Percentiles rank a stretch among this genome's conserved stretches.
Evolutionary conservation across 1,139 yeast species (phyloP).

Genomic region (Magnusiomyces suaveolens): DNA sequence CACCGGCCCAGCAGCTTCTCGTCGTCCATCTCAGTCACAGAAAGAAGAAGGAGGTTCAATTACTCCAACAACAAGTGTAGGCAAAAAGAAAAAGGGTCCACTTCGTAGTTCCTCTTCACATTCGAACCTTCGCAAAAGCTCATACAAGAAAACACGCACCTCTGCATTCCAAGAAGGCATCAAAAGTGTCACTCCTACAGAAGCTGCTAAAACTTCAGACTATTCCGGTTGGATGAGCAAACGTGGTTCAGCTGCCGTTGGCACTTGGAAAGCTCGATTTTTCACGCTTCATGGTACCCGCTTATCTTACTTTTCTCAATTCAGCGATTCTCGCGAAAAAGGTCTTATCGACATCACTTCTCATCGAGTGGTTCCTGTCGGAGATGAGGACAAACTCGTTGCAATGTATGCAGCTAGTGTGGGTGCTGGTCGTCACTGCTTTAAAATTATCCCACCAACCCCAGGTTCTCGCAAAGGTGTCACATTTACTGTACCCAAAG

Average conservation of each 20-base stretch:
- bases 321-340: slow-evolving; percentile 72
- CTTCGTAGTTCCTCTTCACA: slow-evolving; percentile 26
- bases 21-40: background rate
- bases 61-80: background rate
- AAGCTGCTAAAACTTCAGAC: slow-evolving; percentile 69
- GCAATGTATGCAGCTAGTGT: slow-evolving; percentile 87
- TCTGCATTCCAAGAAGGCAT: slow-evolving; percentile 94
- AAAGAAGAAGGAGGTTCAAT: background rate
- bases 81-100: slow-evolving; percentile 15
- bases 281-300: slow-evolving; percentile 90
- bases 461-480: slow-evolving; percentile 94
- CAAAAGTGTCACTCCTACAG: slow-evolving; percentile 61
- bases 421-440: slow-evolving; percentile 86
- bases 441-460: slow-evolving; percentile 91
- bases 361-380: slow-evolving; percentile 76
- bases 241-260: slow-evolving; percentile 73
- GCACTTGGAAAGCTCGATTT: slow-evolving; percentile 84
- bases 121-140: slow-evolving; percentile 18
- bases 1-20: background rate
- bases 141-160: slow-evolving; percentile 42
- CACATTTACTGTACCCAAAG: slow-evolving; percentile 91
- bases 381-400: slow-evolving; percentile 67
- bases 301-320: slow-evolving; percentile 73
- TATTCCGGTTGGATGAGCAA: slow-evolving; percentile 95
- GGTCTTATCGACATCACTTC: slow-evolving; percentile 95